Conservation (phyloP, 2,329 filamentous ascomycete genomes). For the Colletotrichum aenigma region DNA sequence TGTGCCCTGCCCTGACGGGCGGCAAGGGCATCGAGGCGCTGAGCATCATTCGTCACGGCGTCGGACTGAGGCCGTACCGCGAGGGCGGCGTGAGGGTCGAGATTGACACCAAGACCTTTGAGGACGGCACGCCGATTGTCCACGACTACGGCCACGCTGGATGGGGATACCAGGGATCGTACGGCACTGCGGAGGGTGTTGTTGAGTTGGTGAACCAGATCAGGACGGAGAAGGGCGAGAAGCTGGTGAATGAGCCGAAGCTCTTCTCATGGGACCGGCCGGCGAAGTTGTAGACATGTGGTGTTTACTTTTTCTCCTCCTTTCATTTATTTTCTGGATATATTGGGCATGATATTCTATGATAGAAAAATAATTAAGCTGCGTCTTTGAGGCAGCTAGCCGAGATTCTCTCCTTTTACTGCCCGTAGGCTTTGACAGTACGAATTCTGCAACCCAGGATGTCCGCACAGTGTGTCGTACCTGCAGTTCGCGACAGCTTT, state of each 20-base stretch:
- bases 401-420: not conserved
- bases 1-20: conserved; percentile 66
- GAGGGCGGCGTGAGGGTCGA: conserved; percentile 78
- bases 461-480: not conserved
- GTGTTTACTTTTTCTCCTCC: not conserved
- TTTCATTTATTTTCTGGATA: not conserved
- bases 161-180: conserved; percentile 75
- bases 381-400: not conserved
- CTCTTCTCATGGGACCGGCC: conserved; percentile 29
- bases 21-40: conserved; percentile 75
- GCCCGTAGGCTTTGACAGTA: not conserved
- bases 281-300: not conserved
- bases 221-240: conserved; percentile 29
- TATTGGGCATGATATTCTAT: not conserved
- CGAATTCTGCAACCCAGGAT: not conserved
- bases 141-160: conserved; percentile 83
- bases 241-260: conserved; percentile 30
- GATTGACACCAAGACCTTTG: conserved; percentile 62
- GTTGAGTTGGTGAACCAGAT: conserved; percentile 72
- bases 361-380: not conserved
- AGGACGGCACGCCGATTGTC: conserved; percentile 68
- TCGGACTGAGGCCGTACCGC: conserved; percentile 79
- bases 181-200: conserved; percentile 72
- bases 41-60: conserved; percentile 79
- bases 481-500: conserved; percentile 15